phyloP scores from a whole-genome alignment of 2,329 filamentous ascomycete genomes.

The Epichloe aotearoae region DNA sequence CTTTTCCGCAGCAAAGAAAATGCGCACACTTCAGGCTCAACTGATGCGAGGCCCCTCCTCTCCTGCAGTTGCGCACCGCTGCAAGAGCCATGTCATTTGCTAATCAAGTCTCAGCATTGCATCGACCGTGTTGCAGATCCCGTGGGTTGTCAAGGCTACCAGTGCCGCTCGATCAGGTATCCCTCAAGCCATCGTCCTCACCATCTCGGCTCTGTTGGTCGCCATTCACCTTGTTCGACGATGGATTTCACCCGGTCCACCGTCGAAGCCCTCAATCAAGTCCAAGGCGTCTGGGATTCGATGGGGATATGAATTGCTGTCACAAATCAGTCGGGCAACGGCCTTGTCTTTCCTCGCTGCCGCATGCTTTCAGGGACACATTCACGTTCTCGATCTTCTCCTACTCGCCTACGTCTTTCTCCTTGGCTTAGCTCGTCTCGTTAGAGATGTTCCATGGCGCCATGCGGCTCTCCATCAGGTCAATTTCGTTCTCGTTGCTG shows the following conservation, averaged over 20 bases:
- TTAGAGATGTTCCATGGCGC: constrained; percentile 29
- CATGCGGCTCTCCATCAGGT: constrained; percentile 34
- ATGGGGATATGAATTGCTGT: constrained; percentile 29
- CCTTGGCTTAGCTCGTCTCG: constrained; percentile 30
- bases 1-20: too few species aligned
- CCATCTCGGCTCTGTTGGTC: constrained; percentile 24
- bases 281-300: constrained; percentile 25
- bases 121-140: constrained; percentile 9
- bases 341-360: constrained; percentile 26
- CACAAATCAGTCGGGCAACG: constrained; percentile 26
- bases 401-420: constrained; percentile 27
- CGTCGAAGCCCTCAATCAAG: constrained; percentile 8
- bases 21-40: too few species aligned
- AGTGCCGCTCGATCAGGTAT: constrained; percentile 27
- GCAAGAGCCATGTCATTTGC: too few species aligned
- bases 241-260: constrained; percentile 11
- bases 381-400: constrained; percentile 24
- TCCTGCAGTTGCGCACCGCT: too few species aligned
- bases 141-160: constrained; percentile 27
- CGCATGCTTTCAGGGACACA: constrained; percentile 20
- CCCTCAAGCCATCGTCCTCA: constrained; percentile 24
- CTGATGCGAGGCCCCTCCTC: too few species aligned
- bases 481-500: constrained; percentile 29
- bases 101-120: background rate
- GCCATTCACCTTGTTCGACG: constrained; percentile 20